Evolutionary conservation across 2,329 filamentous ascomycete genomes (phyloP), one percentile per base, ranked within the genome.

Genomic region (Sporothrix brunneoviolacea): DNA sequence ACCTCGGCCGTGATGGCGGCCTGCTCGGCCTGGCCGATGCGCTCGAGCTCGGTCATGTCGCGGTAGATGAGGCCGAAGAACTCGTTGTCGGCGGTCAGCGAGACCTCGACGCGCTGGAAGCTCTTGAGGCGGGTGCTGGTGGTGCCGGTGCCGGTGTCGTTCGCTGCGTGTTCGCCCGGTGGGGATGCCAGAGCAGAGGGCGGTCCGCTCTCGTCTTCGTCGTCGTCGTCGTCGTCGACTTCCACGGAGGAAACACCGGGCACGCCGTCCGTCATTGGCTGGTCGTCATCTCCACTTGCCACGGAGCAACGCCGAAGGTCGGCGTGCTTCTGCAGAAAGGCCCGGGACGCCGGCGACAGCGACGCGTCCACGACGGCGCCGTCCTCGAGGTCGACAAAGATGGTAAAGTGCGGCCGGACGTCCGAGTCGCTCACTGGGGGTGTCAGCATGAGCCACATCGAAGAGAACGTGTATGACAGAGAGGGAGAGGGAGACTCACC

Each of bases 21-120:
- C 59, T 85, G 77, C 62, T 94, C 86, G 38, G 76, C 68, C 33
- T 73, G 70, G 55, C 91, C 86, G 4, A 94, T 70, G 0, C 71
- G 70, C 56, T 88, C 86, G 3, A 95, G 71, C 39, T 79, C 77
- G 19, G 75, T 76, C 15, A 94, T 76, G 61, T 91, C 86, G 38
- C 73, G 77, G 59, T 86, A 82, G 8, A 95, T 75, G 36, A 86
- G 79, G 24, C 80, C 76, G 65, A 95, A 94, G 65, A 95, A 95
- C 61, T 90, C 80, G 18, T 77, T 75, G 60, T 93, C 88, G 21
- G 88, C 88, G 2, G 80, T 80, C 3, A 95, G 70, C 16, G 88
- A 85, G 7, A 95, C 78, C 62, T 91, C 83, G n/a, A 94, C 72
- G 45, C 65, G 67, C 49, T 67, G 61, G 19, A 64, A 36, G 13